A percentile compares a stretch with the other conserved stretches of the same genome.
phyloP scores from a whole-genome alignment of 2,329 filamentous ascomycete species.

The Capronia coronata region DNA sequence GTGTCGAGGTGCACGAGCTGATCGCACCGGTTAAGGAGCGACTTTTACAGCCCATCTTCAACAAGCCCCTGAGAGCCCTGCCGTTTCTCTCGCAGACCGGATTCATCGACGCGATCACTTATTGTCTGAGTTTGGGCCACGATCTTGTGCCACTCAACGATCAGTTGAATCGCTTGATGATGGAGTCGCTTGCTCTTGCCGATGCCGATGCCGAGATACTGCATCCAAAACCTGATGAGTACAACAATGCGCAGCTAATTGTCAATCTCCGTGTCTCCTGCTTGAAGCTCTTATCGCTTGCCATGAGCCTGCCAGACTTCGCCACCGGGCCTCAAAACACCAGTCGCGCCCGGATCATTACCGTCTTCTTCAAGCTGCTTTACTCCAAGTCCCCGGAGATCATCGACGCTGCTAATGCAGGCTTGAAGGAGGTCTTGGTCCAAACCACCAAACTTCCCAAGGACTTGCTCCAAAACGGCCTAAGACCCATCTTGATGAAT shows the following conservation, averaged over 20 bases:
- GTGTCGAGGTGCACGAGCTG: slow-evolving; percentile 76
- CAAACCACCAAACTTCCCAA: slow-evolving; percentile 90
- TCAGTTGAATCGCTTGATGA: slow-evolving; percentile 76
- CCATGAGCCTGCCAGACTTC: slow-evolving; percentile 89
- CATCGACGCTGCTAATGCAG: slow-evolving; percentile 87
- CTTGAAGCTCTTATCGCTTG: slow-evolving; percentile 84
- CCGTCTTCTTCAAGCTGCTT: slow-evolving; percentile 95
- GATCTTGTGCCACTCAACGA: slow-evolving; percentile 91
- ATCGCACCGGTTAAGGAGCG: slow-evolving; percentile 85
- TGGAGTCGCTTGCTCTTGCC: slow-evolving; percentile 87
- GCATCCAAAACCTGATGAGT: slow-evolving; percentile 86
- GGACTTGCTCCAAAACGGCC: slow-evolving; percentile 85
- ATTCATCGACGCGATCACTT: slow-evolving; percentile 96
- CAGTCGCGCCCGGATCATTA: slow-evolving; percentile 64
- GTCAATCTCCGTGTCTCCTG: slow-evolving; percentile 87
- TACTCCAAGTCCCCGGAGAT: slow-evolving; percentile 90
- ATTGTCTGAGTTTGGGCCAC: slow-evolving; percentile 80
- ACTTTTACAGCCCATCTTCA: slow-evolving; percentile 84
- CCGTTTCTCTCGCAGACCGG: slow-evolving; percentile 95
- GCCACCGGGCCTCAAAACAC: slow-evolving; percentile 61
- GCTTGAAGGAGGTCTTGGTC: slow-evolving; percentile 76
- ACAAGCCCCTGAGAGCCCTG: slow-evolving; percentile 84
- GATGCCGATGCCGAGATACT: slow-evolving; percentile 92
- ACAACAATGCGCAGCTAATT: slow-evolving; percentile 91
- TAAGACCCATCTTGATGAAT: slow-evolving; percentile 92